Evolutionary conservation across 805 yeast genomes (phyloP).

Genomic region (Saccharomyces paradoxus): DNA sequence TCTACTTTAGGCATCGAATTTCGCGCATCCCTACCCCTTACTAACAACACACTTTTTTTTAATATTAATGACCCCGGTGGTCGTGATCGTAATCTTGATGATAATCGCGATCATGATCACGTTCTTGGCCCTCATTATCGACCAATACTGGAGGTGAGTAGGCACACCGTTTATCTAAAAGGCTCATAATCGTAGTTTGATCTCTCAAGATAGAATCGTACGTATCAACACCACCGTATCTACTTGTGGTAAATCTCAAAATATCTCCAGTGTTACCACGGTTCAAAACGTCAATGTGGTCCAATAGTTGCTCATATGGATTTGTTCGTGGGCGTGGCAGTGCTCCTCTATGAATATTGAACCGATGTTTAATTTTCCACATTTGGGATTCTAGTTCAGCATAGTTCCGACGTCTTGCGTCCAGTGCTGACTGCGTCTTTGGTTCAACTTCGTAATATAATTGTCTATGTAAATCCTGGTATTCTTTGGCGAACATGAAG

Average conservation of each 20-base stretch:
- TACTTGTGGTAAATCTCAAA: slow-evolving; percentile 25
- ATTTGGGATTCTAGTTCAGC: slow-evolving; percentile 12
- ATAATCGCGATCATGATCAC: background rate
- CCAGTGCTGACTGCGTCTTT: slow-evolving; percentile 3
- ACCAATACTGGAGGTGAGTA: background rate
- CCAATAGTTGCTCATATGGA: slow-evolving; percentile 17
- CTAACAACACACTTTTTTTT: background rate
- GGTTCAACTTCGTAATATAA: background rate
- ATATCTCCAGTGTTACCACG: slow-evolving; percentile 23
- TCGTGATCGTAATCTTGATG: background rate
- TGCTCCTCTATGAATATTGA: slow-evolving; percentile 12
- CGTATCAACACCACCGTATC: slow-evolving; percentile 29
- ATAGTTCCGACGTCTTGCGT: slow-evolving; percentile 9
- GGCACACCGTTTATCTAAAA: slow-evolving; percentile 5
- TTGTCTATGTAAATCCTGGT: slow-evolving; percentile 23
- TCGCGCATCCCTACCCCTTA: background rate
- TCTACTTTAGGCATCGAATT: background rate
- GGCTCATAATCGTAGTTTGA: slow-evolving; percentile 14
- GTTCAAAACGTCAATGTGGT: slow-evolving; percentile 20
- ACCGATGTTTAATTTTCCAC: slow-evolving; percentile 23
- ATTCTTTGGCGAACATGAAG: slow-evolving; percentile 23
- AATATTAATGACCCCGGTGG: background rate
- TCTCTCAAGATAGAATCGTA: slow-evolving; percentile 20
- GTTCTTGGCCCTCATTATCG: too few species aligned
- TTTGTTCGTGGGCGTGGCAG: slow-evolving; percentile 10